phyloP scores from a whole-genome alignment of 2,329 filamentous ascomycete genomes.

The Capronia coronata region DNA sequence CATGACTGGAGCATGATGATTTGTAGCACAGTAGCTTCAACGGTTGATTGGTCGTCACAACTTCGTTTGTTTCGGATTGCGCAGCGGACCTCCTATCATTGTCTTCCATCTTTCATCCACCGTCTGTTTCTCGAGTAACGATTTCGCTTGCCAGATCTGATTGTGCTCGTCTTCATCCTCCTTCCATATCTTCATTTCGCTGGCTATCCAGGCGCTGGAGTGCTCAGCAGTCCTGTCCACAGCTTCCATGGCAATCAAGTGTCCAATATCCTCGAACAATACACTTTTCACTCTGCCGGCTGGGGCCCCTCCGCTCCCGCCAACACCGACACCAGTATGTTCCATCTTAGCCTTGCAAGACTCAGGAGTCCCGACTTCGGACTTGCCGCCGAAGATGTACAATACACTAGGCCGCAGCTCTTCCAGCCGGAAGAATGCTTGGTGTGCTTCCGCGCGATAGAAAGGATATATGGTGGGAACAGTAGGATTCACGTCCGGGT shows the following conservation, averaged over 20 bases:
- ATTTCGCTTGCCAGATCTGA: slow-evolving; percentile 22
- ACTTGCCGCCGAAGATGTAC: slow-evolving; percentile 42
- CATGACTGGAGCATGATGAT: too few relatives aligned
- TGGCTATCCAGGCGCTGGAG: slow-evolving; percentile 23
- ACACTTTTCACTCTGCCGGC: slow-evolving; percentile 34
- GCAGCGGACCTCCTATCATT: slow-evolving; percentile 24
- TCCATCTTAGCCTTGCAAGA: slow-evolving; percentile 39
- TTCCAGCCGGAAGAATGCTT: slow-evolving; percentile 37
- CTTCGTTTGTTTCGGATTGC: slow-evolving; percentile 22
- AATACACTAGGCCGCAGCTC: slow-evolving; percentile 42
- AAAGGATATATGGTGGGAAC: slow-evolving; percentile 35
- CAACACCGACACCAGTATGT: slow-evolving; percentile 36
- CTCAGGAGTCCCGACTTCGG: slow-evolving; percentile 37
- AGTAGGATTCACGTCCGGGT: slow-evolving; percentile 40
- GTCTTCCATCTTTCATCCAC: slow-evolving; percentile 28
- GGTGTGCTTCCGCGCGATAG: slow-evolving; percentile 39
- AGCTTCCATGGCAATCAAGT: slow-evolving; percentile 31
- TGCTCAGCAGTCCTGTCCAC: slow-evolving; percentile 27
- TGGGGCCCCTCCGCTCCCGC: slow-evolving; percentile 50
- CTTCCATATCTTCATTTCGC: slow-evolving; percentile 25
- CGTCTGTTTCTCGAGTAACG: slow-evolving; percentile 25
- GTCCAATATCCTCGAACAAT: slow-evolving; percentile 26
- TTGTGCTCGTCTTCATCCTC: slow-evolving; percentile 25
- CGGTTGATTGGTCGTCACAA: slow-evolving; percentile 17
- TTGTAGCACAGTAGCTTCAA: neutral